Evolutionary conservation across 2,329 filamentous ascomycete species (phyloP), one percentile per base, ranked within the genome.

Genomic region (Xylariaceae sp.): DNA sequence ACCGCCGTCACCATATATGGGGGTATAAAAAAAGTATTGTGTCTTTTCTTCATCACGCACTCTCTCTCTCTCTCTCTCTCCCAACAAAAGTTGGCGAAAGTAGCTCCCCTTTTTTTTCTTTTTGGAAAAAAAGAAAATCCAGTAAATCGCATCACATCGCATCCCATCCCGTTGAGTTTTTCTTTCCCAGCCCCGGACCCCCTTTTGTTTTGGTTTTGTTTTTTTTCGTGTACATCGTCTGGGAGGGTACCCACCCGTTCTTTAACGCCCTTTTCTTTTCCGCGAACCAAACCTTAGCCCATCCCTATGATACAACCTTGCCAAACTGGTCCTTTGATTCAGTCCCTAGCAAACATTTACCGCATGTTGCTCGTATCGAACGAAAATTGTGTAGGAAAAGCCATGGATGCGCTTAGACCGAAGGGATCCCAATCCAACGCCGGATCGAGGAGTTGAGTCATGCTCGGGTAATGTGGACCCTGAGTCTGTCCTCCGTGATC

Each of bases 381-480:
- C 50, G 84, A 83, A 71, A 91, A 94, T 53, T 89, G 87, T 1
- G 87, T 88, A 8, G 91, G 91, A 66, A 96, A 96, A 62, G 92
- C 89, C 92, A 96, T 96, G 73, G 89, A 95, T 37, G 91, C 91
- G 56, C 88, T 92, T 50, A 96, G 77, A 9, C 91, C 91, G 66
- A 96, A 97, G 0, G 92, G 92, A 71, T 96, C 91, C 71, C 91
- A 89, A 68, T 96, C 91, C 47, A 95, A 77, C 73, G 91, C 89
- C 19, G 91, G 88, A 66, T 96, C 91, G 42, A 84, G 70, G 6
- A 84, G 70, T 65, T 83, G 79, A 3, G 79, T 80, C 80, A 84
- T 83, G 26, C 80, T 80, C 4, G 80, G 80, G 68, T 89, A 95
- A 11, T 66, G 66, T 55, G 67, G 68, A 5, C 64, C 67, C 49